These are phyloP conservation scores for Globisporangium okanoganense DNA, from an alignment of 352 stramenopile genomes.

Conservation along the genomic window DNA sequence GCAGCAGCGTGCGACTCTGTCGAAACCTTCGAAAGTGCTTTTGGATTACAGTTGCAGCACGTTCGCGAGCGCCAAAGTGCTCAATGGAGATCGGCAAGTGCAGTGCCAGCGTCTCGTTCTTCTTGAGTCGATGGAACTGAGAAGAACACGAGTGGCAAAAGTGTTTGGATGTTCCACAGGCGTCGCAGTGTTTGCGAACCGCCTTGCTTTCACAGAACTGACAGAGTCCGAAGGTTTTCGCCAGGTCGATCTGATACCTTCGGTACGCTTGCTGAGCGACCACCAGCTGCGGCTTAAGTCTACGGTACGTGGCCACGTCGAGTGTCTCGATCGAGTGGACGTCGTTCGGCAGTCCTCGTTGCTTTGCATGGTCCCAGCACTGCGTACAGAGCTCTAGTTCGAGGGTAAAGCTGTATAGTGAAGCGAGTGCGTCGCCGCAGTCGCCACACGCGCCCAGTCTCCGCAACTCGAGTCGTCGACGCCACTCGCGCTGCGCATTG, in stretches of 20 bases:
- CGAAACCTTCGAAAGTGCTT: constrained; percentile 33
- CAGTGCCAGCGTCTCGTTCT: constrained; percentile 9
- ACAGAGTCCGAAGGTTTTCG: constrained; percentile 28
- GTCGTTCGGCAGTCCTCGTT: background rate
- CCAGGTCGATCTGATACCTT: constrained; percentile 24
- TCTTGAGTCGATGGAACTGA: constrained; percentile 26
- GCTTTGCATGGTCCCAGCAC: constrained; percentile 22
- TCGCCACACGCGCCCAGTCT: constrained; percentile 35
- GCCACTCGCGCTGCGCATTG: constrained; percentile 25
- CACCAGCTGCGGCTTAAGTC: constrained; percentile 19
- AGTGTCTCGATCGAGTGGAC: background rate
- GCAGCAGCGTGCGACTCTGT: constrained; percentile 32
- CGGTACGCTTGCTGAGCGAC: constrained; percentile 37
- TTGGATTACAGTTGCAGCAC: constrained; percentile 39
- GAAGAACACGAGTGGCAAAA: constrained; percentile 49
- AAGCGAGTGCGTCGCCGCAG: constrained; percentile 33
- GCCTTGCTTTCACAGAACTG: constrained; percentile 36
- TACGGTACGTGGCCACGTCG: constrained; percentile 30
- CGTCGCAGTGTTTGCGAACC: constrained; percentile 33
- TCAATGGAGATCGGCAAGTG: constrained; percentile 28
- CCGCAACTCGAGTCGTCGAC: constrained; percentile 29
- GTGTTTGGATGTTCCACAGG: constrained; percentile 23
- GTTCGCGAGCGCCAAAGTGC: constrained; percentile 17
- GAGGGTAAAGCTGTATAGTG: constrained; percentile 31
- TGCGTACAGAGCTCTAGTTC: constrained; percentile 28